These are phyloP conservation scores for Talaromyces proteolyticus DNA, from an alignment of 495 filamentous ascomycete species.

Conservation along the genomic window DNA sequence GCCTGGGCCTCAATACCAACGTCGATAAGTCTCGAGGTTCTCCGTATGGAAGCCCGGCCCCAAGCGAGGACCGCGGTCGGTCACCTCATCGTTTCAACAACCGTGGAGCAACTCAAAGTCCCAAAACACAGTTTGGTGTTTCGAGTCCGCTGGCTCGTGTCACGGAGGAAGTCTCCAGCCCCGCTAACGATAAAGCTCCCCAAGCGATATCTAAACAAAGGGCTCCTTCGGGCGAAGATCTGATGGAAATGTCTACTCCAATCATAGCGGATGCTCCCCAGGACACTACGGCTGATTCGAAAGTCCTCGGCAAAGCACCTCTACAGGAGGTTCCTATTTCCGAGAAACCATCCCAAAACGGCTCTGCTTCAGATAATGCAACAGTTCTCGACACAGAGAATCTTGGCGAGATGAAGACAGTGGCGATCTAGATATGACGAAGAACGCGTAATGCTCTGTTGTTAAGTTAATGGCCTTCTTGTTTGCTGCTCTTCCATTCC, in stretches of 20 bases:
- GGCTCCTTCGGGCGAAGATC: conserved; percentile 26
- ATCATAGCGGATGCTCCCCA: conserved; percentile 32
- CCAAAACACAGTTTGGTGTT: conserved; percentile 42
- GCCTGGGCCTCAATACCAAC: conserved; percentile 31
- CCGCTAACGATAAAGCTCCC: conserved; percentile 24
- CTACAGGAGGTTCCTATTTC: conserved; percentile 17
- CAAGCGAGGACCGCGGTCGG: conserved; percentile 46
- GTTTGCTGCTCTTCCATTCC: neutral
- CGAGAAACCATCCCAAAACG: conserved; percentile 26
- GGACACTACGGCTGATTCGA: conserved; percentile 12
- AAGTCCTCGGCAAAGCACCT: conserved; percentile 16
- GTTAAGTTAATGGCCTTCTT: neutral
- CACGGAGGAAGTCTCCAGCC: conserved; percentile 40
- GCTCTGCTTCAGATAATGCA: conserved; percentile 19
- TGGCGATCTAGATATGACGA: conserved; percentile 37
- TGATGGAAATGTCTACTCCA: conserved; percentile 42
- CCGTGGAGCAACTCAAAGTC: conserved; percentile 39
- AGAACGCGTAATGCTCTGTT: neutral
- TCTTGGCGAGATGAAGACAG: conserved; percentile 51
- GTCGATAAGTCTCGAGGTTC: conserved; percentile 35
- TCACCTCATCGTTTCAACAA: conserved; percentile 48
- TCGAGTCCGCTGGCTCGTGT: conserved; percentile 50
- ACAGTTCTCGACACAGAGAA: conserved; percentile 29
- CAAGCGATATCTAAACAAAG: conserved; percentile 25
- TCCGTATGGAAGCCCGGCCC: conserved; percentile 47